These are phyloP conservation scores for Jaapia argillacea DNA, from an alignment of 768 basidiomycete species.

Conservation along the genomic window DNA sequence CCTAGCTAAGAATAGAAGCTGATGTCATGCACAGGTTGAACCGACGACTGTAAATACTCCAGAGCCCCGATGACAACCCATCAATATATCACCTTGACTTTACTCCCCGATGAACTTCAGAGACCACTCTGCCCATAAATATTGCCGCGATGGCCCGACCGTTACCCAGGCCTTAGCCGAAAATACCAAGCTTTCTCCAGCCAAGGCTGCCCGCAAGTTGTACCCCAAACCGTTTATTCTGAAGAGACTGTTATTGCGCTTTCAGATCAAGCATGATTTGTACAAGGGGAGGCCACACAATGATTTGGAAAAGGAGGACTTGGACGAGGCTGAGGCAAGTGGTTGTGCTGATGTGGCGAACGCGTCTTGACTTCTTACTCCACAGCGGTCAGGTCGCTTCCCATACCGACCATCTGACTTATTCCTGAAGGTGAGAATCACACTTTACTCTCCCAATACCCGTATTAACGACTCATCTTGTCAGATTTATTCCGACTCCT, in stretches of 20 bases:
- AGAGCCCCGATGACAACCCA: no score
- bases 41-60: no score
- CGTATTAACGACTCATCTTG: no score
- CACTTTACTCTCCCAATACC: no score
- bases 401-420: slow-evolving; percentile 43
- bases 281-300: slow-evolving; percentile 6
- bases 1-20: no score
- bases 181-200: background rate
- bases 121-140: no score
- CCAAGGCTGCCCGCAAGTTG: background rate
- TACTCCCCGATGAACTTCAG: no score
- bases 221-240: background rate
- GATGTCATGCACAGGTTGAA: no score
- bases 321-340: slow-evolving; percentile 36
- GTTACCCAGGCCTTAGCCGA: background rate
- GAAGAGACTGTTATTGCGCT: background rate
- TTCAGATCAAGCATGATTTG: background rate
- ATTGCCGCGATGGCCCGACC: no score
- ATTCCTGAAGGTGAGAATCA: slow-evolving; percentile 43
- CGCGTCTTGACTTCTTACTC: background rate
- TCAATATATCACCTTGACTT: no score
- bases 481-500: slow-evolving; percentile 54
- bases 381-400: slow-evolving; percentile 25
- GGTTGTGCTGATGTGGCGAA: slow-evolving; percentile 10
- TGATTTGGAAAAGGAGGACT: slow-evolving; percentile 27